These are phyloP conservation scores for Ogataea populi-albae DNA, from an alignment of 805 yeast species.

Conservation along the genomic window DNA sequence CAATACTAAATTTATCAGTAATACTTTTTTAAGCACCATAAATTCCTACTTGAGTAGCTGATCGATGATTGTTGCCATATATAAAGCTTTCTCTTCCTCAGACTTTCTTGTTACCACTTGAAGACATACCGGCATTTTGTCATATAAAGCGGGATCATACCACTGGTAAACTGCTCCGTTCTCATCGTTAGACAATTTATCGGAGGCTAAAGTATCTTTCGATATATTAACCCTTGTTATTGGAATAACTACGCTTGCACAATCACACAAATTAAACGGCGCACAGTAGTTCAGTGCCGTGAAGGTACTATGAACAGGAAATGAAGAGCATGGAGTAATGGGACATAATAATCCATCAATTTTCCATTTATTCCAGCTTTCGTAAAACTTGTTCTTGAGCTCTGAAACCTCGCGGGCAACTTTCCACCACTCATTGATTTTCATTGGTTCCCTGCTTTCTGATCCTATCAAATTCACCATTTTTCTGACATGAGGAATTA, in stretches of 20 bases:
- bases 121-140: conserved; percentile 62
- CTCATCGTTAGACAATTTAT: conserved; percentile 36
- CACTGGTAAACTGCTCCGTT: conserved; percentile 44
- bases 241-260: conserved; percentile 50
- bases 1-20: too few relatives aligned
- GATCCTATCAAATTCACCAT: conserved; percentile 16
- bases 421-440: conserved; percentile 39
- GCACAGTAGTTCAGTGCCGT: conserved; percentile 46
- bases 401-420: conserved; percentile 32
- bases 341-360: conserved; percentile 44
- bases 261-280: conserved; percentile 51
- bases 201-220: conserved; percentile 34
- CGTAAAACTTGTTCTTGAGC: conserved; percentile 33
- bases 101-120: conserved; percentile 60
- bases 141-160: conserved; percentile 46
- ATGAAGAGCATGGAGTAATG: conserved; percentile 38
- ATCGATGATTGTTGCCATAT: conserved; percentile 14
- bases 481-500: conserved; percentile 5
- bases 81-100: conserved; percentile 57
- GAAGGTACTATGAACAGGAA: conserved; percentile 23
- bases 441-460: conserved; percentile 7
- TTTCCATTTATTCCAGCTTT: conserved; percentile 28
- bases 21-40: too few relatives aligned
- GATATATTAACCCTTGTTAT: conserved; percentile 50
- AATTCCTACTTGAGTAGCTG: too few relatives aligned